phyloP scores from a whole-genome alignment of 352 stramenopile species.

The Elongisporangium prolatum region DNA sequence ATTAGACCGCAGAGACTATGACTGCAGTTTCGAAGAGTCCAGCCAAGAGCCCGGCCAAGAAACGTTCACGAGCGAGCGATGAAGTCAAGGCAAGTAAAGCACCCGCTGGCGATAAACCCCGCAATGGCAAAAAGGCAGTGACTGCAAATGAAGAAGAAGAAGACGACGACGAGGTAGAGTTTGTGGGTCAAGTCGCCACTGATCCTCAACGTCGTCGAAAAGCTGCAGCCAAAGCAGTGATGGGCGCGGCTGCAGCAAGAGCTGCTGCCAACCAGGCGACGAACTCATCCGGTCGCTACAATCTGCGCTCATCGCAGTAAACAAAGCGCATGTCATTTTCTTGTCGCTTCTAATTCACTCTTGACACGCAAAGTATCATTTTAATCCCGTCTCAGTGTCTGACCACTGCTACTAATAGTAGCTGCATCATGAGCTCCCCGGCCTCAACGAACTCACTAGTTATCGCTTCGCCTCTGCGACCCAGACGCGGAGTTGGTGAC shows the following conservation, averaged over 20 bases:
- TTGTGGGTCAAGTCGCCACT: slow-evolving; percentile 12
- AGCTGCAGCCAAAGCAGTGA: slow-evolving; percentile 51
- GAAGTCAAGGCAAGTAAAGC: slow-evolving; percentile 10
- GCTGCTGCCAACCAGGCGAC: slow-evolving; percentile 31
- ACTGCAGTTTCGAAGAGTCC: neutral
- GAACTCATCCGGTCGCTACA: slow-evolving; percentile 29
- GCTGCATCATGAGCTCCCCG: neutral
- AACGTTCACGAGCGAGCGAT: slow-evolving; percentile 22
- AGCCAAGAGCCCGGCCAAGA: slow-evolving; percentile 13
- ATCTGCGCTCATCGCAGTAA: slow-evolving; percentile 25
- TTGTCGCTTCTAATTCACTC: neutral
- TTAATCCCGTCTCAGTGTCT: no score
- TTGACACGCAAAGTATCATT: no score
- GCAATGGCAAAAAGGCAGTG: slow-evolving; percentile 10
- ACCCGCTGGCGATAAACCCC: slow-evolving; percentile 2
- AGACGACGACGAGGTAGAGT: slow-evolving; percentile 14
- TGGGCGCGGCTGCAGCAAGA: slow-evolving; percentile 51
- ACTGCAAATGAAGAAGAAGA: slow-evolving; percentile 10
- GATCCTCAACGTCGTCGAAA: slow-evolving; percentile 38
- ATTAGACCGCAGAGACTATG: neutral
- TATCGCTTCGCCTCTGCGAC: slow-evolving; percentile 18
- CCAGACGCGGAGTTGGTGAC: slow-evolving; percentile 53
- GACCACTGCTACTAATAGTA: no score
- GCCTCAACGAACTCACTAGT: neutral
- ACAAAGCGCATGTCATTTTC: slow-evolving; percentile 2